Base-by-base conservation (phyloP, 768 basidiomycete species). In the Aureoboletus auriporus region DNA sequence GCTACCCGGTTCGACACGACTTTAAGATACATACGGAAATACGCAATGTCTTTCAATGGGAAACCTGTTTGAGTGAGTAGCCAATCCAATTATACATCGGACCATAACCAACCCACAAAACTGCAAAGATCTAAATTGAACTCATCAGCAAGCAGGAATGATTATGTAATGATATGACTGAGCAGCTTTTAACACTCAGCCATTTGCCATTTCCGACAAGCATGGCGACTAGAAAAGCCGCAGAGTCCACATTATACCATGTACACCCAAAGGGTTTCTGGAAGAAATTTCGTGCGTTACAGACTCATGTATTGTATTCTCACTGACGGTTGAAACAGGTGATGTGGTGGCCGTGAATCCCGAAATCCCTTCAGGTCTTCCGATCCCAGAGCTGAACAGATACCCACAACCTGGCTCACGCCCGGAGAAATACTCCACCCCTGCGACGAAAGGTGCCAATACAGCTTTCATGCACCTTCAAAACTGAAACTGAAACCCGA, bases 181-280 rank as follows among this genome's bases (percentile, higher is more conserved):
- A 23, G 20, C 20, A 33, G 10, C 10, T 13, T 33, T 33, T 33
- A 11, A 33, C 33, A 14, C 33, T 33, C 33, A 13, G 33, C 12
- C 33, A 6, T 8, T 33, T 13, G 33, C 12, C 33, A 6, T 8
- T 33, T 13, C 33, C 33, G 4, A 33, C 33, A 11, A 33, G 33
- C 48, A 87, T 87, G 84, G 82, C 86, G 49, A 77, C 78, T 52
- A 87, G 81, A 73, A 90, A 83, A 71, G 82, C 76, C 27, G 89
- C 91, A 55, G 91, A 96, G 63, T 84, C 86, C 33, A 93, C 89
- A 3, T 77, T 92, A 39, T 96, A 96, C 69, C 93, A 96, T 64
- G 79, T 92, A 59, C 82, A 80, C 60, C 84, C 88, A 23, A 83
- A 86, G 69, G 93, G 93, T 8, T 94, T 95, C 67, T 95, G 93